Evolutionary conservation across 1,139 yeast genomes (phyloP).

Genomic region (Debaryomyces coudertii): DNA sequence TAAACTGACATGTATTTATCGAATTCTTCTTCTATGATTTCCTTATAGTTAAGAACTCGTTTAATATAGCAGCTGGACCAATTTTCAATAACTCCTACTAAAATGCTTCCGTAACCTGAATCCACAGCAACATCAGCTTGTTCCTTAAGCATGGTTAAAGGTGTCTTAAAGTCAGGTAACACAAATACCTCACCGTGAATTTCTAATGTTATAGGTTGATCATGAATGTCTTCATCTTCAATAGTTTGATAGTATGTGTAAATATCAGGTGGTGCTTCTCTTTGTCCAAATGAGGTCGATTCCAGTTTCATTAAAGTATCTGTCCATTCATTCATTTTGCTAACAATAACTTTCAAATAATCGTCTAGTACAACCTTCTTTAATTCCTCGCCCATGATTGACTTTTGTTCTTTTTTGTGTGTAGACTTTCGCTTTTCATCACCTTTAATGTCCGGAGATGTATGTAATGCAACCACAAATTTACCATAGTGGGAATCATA

Average conservation of each 20-base stretch:
- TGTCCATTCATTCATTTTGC: constrained; percentile 84
- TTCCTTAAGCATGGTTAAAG: constrained; percentile 79
- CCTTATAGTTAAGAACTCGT: constrained; percentile 65
- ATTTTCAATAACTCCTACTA: constrained; percentile 80
- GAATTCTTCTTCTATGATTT: constrained; percentile 60
- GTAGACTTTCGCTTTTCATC: constrained; percentile 48
- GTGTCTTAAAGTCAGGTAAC: constrained; percentile 50
- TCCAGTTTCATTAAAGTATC: constrained; percentile 66
- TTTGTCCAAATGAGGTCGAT: constrained; percentile 57
- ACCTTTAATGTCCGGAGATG: constrained; percentile 18
- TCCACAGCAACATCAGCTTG: constrained; percentile 93
- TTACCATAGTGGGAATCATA: constrained; percentile 70
- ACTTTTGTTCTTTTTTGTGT: constrained; percentile 44
- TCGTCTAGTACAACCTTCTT: constrained; percentile 66
- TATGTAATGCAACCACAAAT: constrained; percentile 34
- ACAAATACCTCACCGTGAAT: constrained; percentile 75
- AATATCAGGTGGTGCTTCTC: constrained; percentile 72
- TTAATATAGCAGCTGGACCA: constrained; percentile 65
- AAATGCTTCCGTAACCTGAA: constrained; percentile 78
- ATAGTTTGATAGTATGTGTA: constrained; percentile 44
- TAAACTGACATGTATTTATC: constrained; percentile 48
- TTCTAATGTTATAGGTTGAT: constrained; percentile 63
- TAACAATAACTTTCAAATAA: constrained; percentile 67
- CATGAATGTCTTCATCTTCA: constrained; percentile 48
- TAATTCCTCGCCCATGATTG: constrained; percentile 72